Evolutionary conservation across 495 filamentous ascomycete genomes (phyloP), one percentile per base, ranked within the genome.

Genomic region (Talaromyces trachyspermus): DNA sequence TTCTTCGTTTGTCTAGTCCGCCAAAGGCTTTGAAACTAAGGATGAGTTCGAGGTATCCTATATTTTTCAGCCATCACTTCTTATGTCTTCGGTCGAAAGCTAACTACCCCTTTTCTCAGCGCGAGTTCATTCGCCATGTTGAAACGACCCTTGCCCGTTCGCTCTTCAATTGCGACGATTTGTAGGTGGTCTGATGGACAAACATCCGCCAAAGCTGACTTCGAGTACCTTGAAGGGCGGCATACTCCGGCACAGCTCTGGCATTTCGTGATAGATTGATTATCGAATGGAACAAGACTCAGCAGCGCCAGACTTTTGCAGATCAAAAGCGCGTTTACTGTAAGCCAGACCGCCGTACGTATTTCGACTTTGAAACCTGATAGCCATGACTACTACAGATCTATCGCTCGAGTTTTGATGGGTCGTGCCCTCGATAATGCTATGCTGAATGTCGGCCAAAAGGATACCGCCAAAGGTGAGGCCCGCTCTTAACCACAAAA

Each of bases 381-480:
- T 43, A 55, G 24, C 46, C 30, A 27, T 2, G 10, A 20, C 8
- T 54, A 5, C 25, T 14, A 4, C 44, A 80, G 78, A 98, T 63
- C 75, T 98, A 33, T 95, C 89, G 24, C 78, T 98, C 33, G 92
- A 98, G 60, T 98, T 98, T 70, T 98, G 49, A 98, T 98, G 92
- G 92, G 92, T 19, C 74, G 92, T 55, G 85, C 92, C 26, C 67
- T 98, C 54, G 92, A 98, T 68, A 98, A 98, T 82, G 89, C 94
- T 24, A 96, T 98, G 87, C 78, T 98, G 46, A 98, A 98, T 57
- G 76, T 92, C 44, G 88, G 85, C 8, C 71, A 87, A 69, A 98
- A 98, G 66, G 79, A 88, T 57, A 66, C 83, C 43, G 92, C 92
- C 17, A 80, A 79, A 68, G 78, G 86, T 88, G 69, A 29, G 62